Evolutionary conservation across 495 filamentous ascomycete species (phyloP), one percentile per base, ranked within the genome.

Genomic region (Paragyromitra xinjiangensis): DNA sequence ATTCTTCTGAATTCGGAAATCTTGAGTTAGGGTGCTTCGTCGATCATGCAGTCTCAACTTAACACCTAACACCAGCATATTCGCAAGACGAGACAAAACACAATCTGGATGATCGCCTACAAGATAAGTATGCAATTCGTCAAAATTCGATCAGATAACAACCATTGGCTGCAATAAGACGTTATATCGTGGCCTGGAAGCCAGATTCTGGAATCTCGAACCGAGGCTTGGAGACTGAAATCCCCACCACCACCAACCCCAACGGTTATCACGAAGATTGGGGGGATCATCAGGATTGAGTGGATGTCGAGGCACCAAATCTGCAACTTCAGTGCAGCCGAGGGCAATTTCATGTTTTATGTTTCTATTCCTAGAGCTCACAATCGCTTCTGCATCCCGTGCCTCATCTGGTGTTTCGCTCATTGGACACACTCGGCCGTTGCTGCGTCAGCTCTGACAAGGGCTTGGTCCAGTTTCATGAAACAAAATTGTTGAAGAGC

Each of bases 31-130:
- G 72, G 62, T 73, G 69, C 53, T 67, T 64, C 51, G 69, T 66
- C 61, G 74, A 77, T 77, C 74, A 77, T 77, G 69, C 69, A 34
- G 74, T 77, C 62, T 77, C 74, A 73, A 73, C 55, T 64, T 51
- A 77, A 61, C 69, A 64, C 24, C 53, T 45, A 26, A 7, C 12
- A n/a, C 12, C 42, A 58, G n/a, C 40, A 64, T 45, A 65, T 66
- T 73, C 69, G 69, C 69, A 71, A 76, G 48, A 65, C 73, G 65
- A 77, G 73, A 73, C 51, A 76, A 68, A 8, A 40, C 58, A 71
- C 58, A 56, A 56, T 59, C 40, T 61, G 37, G 40, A 70, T 70
- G 42, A 69, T 56, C 45, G 14, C 45, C 16, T 4, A 26, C 40
- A 29, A 22, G 61, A 40, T 26, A 55, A 6, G 19, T 22, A 75